Percentiles rank a stretch among this genome's conserved stretches.
These are phyloP conservation scores for Phialophora tarda DNA, from an alignment of 2,329 filamentous ascomycete species.

Conservation along the genomic window DNA sequence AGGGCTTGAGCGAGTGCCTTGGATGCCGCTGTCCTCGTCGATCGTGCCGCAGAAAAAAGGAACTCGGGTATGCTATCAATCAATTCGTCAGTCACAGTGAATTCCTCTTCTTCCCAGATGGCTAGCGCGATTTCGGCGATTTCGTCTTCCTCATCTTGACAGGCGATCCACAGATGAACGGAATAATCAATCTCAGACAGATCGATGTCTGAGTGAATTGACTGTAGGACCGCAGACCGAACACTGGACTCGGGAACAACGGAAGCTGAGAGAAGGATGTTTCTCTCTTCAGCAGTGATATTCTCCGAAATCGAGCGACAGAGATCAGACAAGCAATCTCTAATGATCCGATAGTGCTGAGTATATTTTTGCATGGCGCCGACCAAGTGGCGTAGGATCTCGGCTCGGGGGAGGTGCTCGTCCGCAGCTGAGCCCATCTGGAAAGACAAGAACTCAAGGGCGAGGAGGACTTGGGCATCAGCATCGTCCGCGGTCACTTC, in stretches of 20 bases:
- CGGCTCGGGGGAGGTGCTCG: conserved; percentile 73
- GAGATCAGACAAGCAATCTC: conserved; percentile 87
- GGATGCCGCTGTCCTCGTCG: conserved; percentile 82
- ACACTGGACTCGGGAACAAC: conserved; percentile 82
- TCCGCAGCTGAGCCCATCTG: conserved; percentile 83
- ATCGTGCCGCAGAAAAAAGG: conserved; percentile 76
- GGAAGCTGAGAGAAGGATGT: conserved; percentile 74
- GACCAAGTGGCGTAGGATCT: conserved; percentile 74
- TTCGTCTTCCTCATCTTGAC: conserved; percentile 87
- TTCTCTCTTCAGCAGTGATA: conserved; percentile 73
- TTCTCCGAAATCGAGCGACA: conserved; percentile 84
- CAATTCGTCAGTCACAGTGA: conserved; percentile 70
- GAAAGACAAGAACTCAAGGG: conserved; percentile 85
- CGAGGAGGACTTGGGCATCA: conserved; percentile 87
- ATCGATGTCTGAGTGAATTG: conserved; percentile 89
- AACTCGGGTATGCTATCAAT: conserved; percentile 75
- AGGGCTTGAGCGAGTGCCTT: conserved; percentile 79
- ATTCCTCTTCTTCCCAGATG: conserved; percentile 94
- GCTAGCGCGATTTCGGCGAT: conserved; percentile 81
- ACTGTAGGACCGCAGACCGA: conserved; percentile 82
- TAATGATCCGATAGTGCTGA: conserved; percentile 93
- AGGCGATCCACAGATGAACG: conserved; percentile 90
- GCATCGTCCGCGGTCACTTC: conserved; percentile 71
- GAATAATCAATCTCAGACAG: conserved; percentile 85
- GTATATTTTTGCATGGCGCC: conserved; percentile 84